A percentile compares a stretch with the other conserved stretches of the same genome.
These are phyloP conservation scores for Botrytis porri DNA, from an alignment of 2,329 filamentous ascomycete genomes.

Conservation along the genomic window DNA sequence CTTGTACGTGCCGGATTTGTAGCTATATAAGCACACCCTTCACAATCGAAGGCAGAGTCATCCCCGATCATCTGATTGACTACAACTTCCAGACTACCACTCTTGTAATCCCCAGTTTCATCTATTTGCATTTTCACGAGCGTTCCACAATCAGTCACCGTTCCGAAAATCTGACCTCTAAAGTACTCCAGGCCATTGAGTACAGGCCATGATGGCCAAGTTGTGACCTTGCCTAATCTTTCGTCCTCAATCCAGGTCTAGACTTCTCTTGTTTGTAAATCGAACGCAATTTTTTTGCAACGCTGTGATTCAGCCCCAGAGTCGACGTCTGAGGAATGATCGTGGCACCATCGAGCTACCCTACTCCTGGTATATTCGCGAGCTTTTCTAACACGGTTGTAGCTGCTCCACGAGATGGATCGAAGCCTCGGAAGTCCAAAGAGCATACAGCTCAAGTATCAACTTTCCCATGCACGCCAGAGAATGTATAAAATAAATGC, in stretches of 20 bases:
- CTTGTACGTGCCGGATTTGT: not conserved
- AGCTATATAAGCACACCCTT: not conserved
- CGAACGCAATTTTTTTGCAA: not conserved
- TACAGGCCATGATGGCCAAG: not conserved
- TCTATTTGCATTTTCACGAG: slow-evolving; percentile 1
- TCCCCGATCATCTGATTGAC: slow-evolving; percentile 1
- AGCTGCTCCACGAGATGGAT: not conserved
- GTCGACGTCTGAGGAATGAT: slow-evolving; percentile 2
- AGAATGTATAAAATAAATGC: slow-evolving; percentile 12
- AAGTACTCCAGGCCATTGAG: slow-evolving; percentile 13
- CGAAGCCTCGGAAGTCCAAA: slow-evolving; percentile 1
- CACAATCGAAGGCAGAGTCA: slow-evolving; percentile 1
- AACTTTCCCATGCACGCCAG: slow-evolving; percentile 8
- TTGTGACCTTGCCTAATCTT: not conserved
- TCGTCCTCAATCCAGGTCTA: not conserved
- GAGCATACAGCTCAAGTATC: not conserved
- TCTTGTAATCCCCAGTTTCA: not conserved
- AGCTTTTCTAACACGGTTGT: not conserved
- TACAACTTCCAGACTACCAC: not conserved
- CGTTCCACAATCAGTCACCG: not conserved
- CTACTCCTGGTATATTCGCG: not conserved
- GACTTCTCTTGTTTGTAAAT: not conserved
- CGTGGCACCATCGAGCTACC: slow-evolving; percentile 8
- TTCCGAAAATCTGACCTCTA: not conserved
- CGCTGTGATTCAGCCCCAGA: not conserved